Percentiles rank a stretch among this genome's conserved stretches.
Conservation (phyloP, 2,329 filamentous ascomycete species). For the Didymella pinodella region DNA sequence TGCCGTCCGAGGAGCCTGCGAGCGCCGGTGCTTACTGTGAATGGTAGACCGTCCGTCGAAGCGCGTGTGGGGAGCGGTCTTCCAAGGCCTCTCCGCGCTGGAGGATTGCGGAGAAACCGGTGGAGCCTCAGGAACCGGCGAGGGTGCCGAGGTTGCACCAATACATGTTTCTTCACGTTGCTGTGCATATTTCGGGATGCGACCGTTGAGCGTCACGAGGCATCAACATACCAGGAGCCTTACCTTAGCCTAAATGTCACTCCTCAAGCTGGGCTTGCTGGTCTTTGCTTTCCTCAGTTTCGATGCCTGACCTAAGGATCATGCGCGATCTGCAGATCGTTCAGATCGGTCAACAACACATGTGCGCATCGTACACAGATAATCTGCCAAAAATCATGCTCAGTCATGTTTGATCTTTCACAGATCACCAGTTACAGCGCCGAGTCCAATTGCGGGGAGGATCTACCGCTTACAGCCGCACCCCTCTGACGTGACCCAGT, state of each 20-base stretch:
- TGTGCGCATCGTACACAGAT: not conserved
- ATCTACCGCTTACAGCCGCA: not conserved
- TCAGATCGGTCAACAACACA: not conserved
- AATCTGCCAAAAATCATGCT: not conserved
- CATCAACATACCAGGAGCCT: not conserved
- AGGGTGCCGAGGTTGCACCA: slow-evolving; percentile 14
- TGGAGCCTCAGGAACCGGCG: slow-evolving; percentile 22
- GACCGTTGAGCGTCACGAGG: not conserved
- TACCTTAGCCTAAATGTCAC: not conserved
- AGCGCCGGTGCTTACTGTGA: slow-evolving; percentile 13
- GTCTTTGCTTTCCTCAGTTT: not conserved
- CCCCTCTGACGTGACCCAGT: not conserved
- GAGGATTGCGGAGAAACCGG: slow-evolving; percentile 17
- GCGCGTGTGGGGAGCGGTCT: slow-evolving; percentile 7
- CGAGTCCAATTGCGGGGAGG: not conserved
- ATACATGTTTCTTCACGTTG: not conserved
- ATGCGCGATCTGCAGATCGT: slow-evolving; percentile 6
- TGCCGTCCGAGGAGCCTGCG: slow-evolving; percentile 26
- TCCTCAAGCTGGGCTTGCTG: not conserved
- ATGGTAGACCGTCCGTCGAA: slow-evolving; percentile 14
- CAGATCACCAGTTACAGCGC: not conserved
- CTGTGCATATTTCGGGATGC: not conserved
- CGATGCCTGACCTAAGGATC: not conserved
- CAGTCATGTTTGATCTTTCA: not conserved
- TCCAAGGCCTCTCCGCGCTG: slow-evolving; percentile 14